Conservation (phyloP, 2,329 filamentous ascomycete genomes). For the Lachnellula occidentalis region DNA sequence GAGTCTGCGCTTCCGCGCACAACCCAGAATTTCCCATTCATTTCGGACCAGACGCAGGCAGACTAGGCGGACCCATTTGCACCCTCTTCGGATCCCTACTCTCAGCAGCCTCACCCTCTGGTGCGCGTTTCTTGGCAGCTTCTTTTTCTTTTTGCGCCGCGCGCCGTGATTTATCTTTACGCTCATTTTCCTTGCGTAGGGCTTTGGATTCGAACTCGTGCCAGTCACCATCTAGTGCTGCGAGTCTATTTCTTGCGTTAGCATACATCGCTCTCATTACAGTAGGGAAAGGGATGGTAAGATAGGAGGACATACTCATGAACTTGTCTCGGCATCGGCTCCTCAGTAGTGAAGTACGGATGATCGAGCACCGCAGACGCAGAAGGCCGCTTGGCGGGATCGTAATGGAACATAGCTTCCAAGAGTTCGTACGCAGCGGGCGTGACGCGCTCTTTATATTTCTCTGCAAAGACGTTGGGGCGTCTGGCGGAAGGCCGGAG, state of each 20-base stretch:
- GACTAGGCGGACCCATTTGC: constrained; percentile 18
- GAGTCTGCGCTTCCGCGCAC: too few relatives aligned
- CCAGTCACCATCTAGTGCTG: constrained; percentile 86
- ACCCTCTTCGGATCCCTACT: constrained; percentile 27
- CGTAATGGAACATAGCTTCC: constrained; percentile 79
- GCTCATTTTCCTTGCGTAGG: constrained; percentile 81
- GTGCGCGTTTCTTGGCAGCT: constrained; percentile 23
- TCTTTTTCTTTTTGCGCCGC: constrained; percentile 25
- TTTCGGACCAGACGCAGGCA: constrained; percentile 4
- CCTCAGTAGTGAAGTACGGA: constrained; percentile 80
- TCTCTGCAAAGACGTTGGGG: constrained; percentile 72
- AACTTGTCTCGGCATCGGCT: constrained; percentile 70
- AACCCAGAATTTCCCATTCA: too few relatives aligned
- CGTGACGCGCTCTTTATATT: constrained; percentile 72
- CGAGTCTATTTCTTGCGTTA: constrained; percentile 46
- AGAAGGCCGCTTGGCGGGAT: constrained; percentile 76
- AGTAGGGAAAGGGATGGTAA: not conserved
- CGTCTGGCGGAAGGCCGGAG: constrained; percentile 71
- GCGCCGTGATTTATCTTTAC: constrained; percentile 41
- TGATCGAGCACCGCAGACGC: constrained; percentile 82
- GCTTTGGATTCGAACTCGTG: constrained; percentile 98
- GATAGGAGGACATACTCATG: constrained; percentile 59
- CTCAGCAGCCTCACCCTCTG: constrained; percentile 21
- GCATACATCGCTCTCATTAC: not conserved
- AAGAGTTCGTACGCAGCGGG: constrained; percentile 79